Evolutionary conservation across 73 alveolate genomes (phyloP).

Genomic region (Effrenium voratum): DNA sequence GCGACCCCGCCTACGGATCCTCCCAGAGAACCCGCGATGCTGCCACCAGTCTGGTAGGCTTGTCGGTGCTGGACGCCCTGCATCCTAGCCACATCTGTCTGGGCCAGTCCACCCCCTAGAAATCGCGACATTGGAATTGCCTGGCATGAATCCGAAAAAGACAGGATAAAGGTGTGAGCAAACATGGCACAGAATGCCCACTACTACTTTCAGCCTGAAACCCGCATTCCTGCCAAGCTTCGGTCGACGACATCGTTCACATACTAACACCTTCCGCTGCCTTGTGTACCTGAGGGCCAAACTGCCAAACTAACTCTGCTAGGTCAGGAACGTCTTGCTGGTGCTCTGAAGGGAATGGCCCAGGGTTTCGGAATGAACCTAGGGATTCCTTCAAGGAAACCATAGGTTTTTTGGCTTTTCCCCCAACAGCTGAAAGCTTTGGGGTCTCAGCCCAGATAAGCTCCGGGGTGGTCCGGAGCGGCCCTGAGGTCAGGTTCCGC

Average conservation of each 20-base stretch:
- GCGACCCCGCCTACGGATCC: slow-evolving; percentile 73
- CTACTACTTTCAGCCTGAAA: no score
- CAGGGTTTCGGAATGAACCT: no score
- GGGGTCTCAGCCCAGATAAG: no score
- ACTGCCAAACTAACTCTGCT: background rate
- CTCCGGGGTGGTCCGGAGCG: no score
- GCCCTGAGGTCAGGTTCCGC: no score
- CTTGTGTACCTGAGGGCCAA: slow-evolving; percentile 79
- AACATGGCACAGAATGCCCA: no score
- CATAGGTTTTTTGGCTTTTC: background rate
- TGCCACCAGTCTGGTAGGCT: slow-evolving; percentile 93
- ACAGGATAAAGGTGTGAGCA: no score
- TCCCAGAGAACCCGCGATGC: slow-evolving; percentile 85
- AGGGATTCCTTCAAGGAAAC: background rate
- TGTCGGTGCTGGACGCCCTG: slow-evolving; percentile 72
- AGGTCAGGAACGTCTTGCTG: background rate
- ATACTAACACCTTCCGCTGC: slow-evolving; percentile 81
- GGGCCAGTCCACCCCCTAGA: no score
- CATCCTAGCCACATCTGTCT: slow-evolving; percentile 11
- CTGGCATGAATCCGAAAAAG: no score
- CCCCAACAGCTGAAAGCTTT: background rate
- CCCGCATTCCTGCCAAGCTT: background rate
- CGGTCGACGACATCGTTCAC: slow-evolving; percentile 93
- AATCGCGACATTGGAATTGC: no score
- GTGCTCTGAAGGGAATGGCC: no score